Base-by-base conservation (phyloP, 768 basidiomycete species). In the Inosperma sp. region DNA sequence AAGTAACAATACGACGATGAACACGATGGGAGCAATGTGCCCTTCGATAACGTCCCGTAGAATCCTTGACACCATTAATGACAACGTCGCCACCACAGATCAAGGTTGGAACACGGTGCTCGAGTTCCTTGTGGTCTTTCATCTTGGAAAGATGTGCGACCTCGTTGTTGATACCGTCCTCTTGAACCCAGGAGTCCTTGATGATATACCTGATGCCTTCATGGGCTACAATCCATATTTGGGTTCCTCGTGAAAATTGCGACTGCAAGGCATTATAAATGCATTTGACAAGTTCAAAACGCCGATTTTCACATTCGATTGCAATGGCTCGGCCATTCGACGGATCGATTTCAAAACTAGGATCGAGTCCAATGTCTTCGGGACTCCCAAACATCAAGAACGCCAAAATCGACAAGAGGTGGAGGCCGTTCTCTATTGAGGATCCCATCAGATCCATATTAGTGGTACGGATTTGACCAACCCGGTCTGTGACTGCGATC, bases 1-100 rank as follows among this genome's bases (percentile, higher is more conserved):
- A 42, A 26, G 41, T 42, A 7, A 42, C 41, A 42, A 42, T 42
- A 42, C 41, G n/a, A 42, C 14, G 41, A 42, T 42, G 41, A 42
- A 42, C 29, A 5, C 25, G 41, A 26, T 42, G 14, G 41, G 41
- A 16, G n/a, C 25, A 27, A 27, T 17, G 25, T 27, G 23, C 25
- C 25, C 23, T 42, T 42, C 41, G 25, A 42, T 42, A 42, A 42
- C 7, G 25, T 42, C 29, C 2, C 41, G 25, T 42, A 3, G 41
- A 41, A 42, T 42, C 41, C 7, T 26, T 42, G 41, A 26, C 0
- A 6, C 41, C 41, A 42, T 12, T 19, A 17, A 42, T 7, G 6
- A 42, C 41, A 27, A 42, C 41, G 7, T 42, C 41, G 12, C 41
- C 41, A 12, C 41, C 41, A 10, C 41, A 42, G 29, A 42, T 42